A percentile compares a stretch with the other conserved stretches of the same genome.
Conservation (phyloP, 805 yeast genomes). For the Pichia nakasei region DNA sequence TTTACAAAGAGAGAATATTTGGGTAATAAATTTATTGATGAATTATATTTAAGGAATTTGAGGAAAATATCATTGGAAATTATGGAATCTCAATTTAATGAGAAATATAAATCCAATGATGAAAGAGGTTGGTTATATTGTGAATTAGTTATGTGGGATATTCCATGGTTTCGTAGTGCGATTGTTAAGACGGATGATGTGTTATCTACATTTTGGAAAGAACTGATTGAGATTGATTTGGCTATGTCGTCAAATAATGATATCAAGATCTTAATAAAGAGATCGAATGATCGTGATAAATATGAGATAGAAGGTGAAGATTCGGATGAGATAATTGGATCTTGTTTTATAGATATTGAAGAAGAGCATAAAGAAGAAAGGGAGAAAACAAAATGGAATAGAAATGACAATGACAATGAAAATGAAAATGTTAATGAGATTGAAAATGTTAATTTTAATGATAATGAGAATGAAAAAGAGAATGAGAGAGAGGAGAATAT, state of each 20-base stretch:
- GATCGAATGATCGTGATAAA: slow-evolving; percentile 9
- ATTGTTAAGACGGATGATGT: slow-evolving; percentile 35
- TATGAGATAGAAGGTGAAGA: slow-evolving; percentile 13
- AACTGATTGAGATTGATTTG: slow-evolving; percentile 54
- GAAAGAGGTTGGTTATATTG: slow-evolving; percentile 38
- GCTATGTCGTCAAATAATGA: slow-evolving; percentile 40
- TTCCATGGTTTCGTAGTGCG: slow-evolving; percentile 74
- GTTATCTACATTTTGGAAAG: slow-evolving; percentile 73
- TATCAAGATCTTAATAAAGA: slow-evolving; percentile 39
- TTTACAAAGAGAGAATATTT: slow-evolving; percentile 50
- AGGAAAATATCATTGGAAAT: slow-evolving; percentile 46
- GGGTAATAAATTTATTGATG: slow-evolving; percentile 15
- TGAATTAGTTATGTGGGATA: slow-evolving; percentile 64
- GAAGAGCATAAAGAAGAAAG: slow-evolving; percentile 22
- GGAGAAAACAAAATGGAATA: too few species aligned
- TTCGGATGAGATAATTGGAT: slow-evolving; percentile 40
- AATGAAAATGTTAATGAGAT: too few species aligned
- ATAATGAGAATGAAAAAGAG: too few species aligned
- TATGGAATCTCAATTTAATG: slow-evolving; percentile 51
- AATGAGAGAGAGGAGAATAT: background rate
- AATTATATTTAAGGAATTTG: slow-evolving; percentile 44
- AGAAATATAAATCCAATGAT: background rate
- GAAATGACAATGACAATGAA: too few species aligned
- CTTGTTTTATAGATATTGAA: slow-evolving; percentile 46
- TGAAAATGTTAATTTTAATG: too few species aligned